phyloP scores from a whole-genome alignment of 139 green algal genomes.

The Eudorina sp. region DNA sequence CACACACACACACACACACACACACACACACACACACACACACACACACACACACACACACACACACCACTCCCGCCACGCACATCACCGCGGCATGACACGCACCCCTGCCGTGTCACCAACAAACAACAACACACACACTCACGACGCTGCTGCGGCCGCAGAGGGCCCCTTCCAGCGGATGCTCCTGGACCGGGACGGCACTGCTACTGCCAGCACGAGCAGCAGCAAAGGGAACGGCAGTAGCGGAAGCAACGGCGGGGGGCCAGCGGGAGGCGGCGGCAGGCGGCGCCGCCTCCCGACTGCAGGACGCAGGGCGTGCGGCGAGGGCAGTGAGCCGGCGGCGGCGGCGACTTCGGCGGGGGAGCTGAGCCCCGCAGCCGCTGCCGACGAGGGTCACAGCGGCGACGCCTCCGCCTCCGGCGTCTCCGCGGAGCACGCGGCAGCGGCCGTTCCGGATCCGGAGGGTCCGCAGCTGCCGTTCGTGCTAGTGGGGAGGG shows the following conservation, averaged over 20 bases:
- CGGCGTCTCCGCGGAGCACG: neutral
- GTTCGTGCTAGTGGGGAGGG: neutral
- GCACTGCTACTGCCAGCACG: neutral
- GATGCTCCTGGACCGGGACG: constrained; percentile 24
- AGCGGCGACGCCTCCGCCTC: neutral
- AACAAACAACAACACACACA: too few relatives aligned
- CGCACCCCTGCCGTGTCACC: too few relatives aligned
- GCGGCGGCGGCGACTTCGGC: too few relatives aligned
- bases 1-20: too few relatives aligned
- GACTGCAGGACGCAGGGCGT: too few relatives aligned
- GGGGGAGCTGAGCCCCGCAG: too few relatives aligned
- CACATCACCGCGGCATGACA: too few relatives aligned
- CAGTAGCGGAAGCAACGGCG: neutral
- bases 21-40: too few relatives aligned
- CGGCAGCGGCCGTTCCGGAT: neutral
- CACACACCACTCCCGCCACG: too few relatives aligned
- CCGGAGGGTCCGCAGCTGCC: neutral
- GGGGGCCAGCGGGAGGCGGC: neutral
- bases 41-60: too few relatives aligned
- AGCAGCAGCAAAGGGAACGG: constrained; percentile 4
- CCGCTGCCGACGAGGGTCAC: neutral
- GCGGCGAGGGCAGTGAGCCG: too few relatives aligned
- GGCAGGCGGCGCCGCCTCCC: neutral
- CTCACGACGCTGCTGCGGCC: too few relatives aligned
- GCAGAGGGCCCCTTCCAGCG: constrained; percentile 41